Evolutionary conservation across 2,329 filamentous ascomycete genomes (phyloP).

Genomic region (Dryadomyces sulphureus): DNA sequence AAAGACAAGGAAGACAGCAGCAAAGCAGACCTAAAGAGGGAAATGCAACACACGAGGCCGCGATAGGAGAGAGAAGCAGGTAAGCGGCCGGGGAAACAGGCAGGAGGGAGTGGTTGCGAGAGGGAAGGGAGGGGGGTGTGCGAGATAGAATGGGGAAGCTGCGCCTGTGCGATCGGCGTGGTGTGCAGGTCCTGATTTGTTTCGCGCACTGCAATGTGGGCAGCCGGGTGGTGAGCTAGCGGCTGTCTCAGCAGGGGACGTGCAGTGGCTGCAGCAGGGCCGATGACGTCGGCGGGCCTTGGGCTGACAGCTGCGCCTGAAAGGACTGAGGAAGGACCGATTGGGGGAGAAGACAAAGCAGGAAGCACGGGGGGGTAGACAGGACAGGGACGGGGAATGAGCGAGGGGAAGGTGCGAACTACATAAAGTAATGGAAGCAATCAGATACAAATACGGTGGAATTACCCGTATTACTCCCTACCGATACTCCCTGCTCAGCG

Average conservation of each 20-base stretch:
- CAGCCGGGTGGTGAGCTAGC: background rate
- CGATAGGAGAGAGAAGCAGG: no score
- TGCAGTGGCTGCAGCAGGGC: background rate
- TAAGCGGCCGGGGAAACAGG: no score
- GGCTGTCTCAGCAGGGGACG: slow-evolving; percentile 1
- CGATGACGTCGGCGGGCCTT: background rate
- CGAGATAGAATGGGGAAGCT: background rate
- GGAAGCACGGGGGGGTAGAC: background rate
- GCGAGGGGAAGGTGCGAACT: background rate
- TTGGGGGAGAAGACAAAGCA: background rate
- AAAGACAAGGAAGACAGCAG: no score
- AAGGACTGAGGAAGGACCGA: background rate
- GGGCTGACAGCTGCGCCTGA: background rate
- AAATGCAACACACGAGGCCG: no score
- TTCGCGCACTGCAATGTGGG: background rate
- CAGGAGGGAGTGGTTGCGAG: background rate
- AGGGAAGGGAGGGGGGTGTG: background rate
- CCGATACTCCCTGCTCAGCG: no score
- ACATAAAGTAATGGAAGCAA: background rate
- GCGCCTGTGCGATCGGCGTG: background rate
- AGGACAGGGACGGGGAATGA: background rate
- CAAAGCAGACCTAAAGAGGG: no score
- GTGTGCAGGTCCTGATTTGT: background rate
- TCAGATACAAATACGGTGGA: no score
- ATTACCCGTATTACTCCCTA: no score